Conservation (phyloP, 163 green algal species). For the Scenedesmus sp. region DNA sequence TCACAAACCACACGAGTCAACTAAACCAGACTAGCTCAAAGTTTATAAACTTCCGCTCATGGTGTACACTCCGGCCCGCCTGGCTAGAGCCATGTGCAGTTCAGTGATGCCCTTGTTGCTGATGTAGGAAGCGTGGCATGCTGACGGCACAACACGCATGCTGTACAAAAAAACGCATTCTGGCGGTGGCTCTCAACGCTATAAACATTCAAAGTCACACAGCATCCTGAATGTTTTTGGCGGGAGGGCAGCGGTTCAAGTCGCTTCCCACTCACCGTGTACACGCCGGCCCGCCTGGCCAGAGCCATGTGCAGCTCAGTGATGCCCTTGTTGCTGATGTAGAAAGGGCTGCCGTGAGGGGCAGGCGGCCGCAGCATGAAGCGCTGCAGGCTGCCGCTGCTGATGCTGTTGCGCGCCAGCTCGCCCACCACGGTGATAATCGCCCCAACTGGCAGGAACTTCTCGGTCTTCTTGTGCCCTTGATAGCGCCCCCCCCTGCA, state of each 20-base stretch:
- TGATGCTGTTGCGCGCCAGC: constrained; percentile 54
- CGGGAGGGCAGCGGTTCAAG: neutral
- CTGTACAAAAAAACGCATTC: too few species aligned
- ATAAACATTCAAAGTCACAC: too few species aligned
- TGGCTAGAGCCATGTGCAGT: constrained; percentile 18
- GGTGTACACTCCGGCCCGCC: neutral
- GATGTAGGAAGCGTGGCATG: neutral
- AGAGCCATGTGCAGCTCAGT: constrained; percentile 46
- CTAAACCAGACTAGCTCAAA: too few species aligned
- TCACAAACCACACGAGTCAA: too few species aligned
- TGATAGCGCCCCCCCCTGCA: constrained; percentile 63
- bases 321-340: constrained; percentile 52
- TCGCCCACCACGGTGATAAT: constrained; percentile 81
- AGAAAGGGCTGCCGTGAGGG: constrained; percentile 30
- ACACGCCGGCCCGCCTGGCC: constrained; percentile 12
- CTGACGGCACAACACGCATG: neutral
- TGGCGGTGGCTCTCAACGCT: too few species aligned
- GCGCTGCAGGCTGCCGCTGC: neutral
- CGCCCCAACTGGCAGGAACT: constrained; percentile 71
- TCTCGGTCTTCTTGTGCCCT: constrained; percentile 73
- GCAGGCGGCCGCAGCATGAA: constrained; percentile 60
- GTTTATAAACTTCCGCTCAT: too few species aligned
- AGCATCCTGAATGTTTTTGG: too few species aligned
- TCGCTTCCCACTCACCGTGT: constrained; percentile 12
- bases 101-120: constrained; percentile 39